Base-by-base conservation (phyloP, 306 rosid species). In the Pueraria montana region DNA sequence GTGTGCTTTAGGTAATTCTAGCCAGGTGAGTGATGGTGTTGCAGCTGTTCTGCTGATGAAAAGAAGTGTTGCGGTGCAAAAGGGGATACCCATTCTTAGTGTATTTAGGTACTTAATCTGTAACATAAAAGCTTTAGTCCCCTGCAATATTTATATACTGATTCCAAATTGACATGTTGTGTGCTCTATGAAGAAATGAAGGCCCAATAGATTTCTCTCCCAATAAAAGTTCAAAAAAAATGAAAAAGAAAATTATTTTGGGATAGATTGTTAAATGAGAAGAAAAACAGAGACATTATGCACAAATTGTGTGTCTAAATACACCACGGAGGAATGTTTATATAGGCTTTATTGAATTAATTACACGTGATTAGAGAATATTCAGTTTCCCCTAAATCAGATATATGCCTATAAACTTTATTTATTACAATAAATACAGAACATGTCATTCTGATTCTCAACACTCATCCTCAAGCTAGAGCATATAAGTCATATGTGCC, bases 1-100 rank as follows among this genome's bases (percentile, higher is more conserved):
- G 42, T 83, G 3, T 48, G 68, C 72, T 84, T 75, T 73, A 95
- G 98, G 98, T 83, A 95, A 95, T 85, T 93, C 98, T 72, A 95
- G 98, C 86, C 98, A 95, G 90, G 96, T 93, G 66, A 95, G 91
- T 87, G 98, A 95, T 87, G 98, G 98, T 85, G 98, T 96, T 71
- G 97, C 91, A 43, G 97, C 97, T 85, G 98, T 95, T 86, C 91
- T 95, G 45, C 88, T 95, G 72, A 93, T 89, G 98, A 95, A 93
- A 89, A 91, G 98, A 88, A 93, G 98, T 71, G 77, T 86, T 82
- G 98, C 97, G 0, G 9, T 87, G 84, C 89, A 83, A 73, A 95
- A 93, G 84, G 97, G 98, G 81, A 84, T 93, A 43, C 98, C 98
- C 13, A 92, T 95, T 85, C 94, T 95, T 79, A 97, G 98, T 58